Conservation (phyloP, 2,329 filamentous ascomycete genomes). For the Emmonsiellopsis sp. region DNA sequence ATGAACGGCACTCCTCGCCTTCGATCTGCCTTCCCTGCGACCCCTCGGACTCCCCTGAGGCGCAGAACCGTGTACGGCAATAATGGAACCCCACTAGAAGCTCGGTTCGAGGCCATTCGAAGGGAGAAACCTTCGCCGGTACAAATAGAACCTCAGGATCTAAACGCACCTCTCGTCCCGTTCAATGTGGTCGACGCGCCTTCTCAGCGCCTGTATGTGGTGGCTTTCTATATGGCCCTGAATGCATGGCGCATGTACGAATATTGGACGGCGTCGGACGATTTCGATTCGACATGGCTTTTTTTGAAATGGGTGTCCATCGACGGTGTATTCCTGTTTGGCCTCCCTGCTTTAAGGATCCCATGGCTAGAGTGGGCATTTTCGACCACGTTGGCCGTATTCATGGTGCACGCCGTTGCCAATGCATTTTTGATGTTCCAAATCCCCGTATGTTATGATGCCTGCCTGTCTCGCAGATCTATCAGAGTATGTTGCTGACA, state of each 20-base stretch:
- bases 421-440: conserved; percentile 92
- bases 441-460: conserved; percentile 53
- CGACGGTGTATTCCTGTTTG: conserved; percentile 80
- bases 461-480: background rate
- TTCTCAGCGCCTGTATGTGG: conserved; percentile 79
- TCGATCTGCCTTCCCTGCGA: conserved; percentile 72
- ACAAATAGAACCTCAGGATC: conserved; percentile 16
- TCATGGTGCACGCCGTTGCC: conserved; percentile 59
- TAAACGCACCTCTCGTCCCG: conserved; percentile 61
- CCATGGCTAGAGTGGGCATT: conserved; percentile 93
- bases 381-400: conserved; percentile 60
- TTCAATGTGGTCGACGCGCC: conserved; percentile 77
- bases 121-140: conserved; percentile 12
- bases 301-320: conserved; percentile 91
- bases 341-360: conserved; percentile 77
- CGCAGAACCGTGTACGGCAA: conserved; percentile 13
- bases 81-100: conserved; percentile 20
- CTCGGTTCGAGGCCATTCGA: background rate
- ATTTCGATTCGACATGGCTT: conserved; percentile 76
- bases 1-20: conserved; percentile 78
- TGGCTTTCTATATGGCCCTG: conserved; percentile 66
- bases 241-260: conserved; percentile 82
- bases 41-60: conserved; percentile 48
- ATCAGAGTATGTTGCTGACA: background rate
- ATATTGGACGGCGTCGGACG: conserved; percentile 69